Evolutionary conservation across 1,284 basidiomycete genomes (phyloP).

Genomic region (Tausonia pullulans): DNA sequence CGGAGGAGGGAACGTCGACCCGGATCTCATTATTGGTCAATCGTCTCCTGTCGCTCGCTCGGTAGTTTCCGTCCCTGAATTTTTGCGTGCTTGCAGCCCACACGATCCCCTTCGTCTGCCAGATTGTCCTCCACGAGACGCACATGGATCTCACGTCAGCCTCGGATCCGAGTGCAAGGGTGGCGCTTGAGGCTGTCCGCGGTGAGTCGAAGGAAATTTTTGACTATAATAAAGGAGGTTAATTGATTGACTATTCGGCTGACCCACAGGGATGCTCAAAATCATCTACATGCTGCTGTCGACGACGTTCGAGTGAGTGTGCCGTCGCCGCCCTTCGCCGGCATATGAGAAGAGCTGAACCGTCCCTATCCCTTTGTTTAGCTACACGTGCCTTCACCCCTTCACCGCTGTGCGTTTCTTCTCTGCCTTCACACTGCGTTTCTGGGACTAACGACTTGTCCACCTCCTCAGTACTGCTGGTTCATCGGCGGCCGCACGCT

Average conservation of each 20-base stretch:
- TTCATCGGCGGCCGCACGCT: slow-evolving; percentile 12
- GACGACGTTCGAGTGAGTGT: slow-evolving; percentile 3
- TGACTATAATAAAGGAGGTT: no score
- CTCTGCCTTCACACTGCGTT: not conserved
- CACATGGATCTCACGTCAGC: slow-evolving; percentile 6
- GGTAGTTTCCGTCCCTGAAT: not conserved
- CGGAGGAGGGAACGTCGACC: not conserved
- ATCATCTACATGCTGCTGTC: not conserved
- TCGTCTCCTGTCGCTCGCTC: not conserved
- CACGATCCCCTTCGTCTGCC: not conserved
- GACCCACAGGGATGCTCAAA: not conserved
- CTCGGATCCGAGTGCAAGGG: not conserved
- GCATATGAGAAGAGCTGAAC: not conserved
- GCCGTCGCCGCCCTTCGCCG: not conserved
- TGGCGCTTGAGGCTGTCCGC: slow-evolving; percentile 10
- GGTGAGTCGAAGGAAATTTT: no score
- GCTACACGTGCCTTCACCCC: not conserved
- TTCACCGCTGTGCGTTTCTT: not conserved
- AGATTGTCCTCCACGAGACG: slow-evolving; percentile 9
- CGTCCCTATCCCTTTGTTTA: not conserved
- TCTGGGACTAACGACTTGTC: no score
- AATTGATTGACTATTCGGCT: no score
- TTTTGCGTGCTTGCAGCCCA: not conserved
- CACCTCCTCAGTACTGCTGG: not conserved
- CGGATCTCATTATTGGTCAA: not conserved